These are phyloP conservation scores for Lumnitzera littorea DNA, from an alignment of 345 rosid genomes.

Conservation along the genomic window DNA sequence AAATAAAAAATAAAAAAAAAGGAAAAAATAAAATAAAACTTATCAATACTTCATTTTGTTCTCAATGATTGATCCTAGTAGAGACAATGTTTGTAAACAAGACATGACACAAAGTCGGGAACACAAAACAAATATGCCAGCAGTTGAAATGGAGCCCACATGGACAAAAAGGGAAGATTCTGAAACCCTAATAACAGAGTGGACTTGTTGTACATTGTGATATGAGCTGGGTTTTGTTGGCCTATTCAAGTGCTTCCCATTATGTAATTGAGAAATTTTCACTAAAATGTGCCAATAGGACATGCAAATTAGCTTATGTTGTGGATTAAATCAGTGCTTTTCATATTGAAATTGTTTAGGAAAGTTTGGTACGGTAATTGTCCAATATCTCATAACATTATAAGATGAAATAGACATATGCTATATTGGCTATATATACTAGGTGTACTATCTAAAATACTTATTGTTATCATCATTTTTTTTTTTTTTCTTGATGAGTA, in stretches of 20 bases:
- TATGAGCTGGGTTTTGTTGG: conserved; percentile 9
- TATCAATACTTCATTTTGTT: conserved; percentile 12
- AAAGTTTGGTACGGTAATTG: no score
- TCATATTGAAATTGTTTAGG: no score
- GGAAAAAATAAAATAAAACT: background rate
- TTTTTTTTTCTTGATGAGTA: no score
- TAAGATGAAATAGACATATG: no score
- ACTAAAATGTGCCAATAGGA: background rate
- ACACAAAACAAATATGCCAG: conserved; percentile 20
- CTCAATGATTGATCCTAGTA: conserved; percentile 19
- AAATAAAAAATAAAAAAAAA: no score
- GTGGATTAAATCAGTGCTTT: no score
- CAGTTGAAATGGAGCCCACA: conserved; percentile 6
- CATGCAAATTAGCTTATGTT: no score
- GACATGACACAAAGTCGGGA: conserved; percentile 19
- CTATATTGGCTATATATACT: no score
- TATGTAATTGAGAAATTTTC: background rate
- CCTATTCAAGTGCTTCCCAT: conserved; percentile 4
- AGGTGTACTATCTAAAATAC: no score
- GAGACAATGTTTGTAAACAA: conserved; percentile 28
- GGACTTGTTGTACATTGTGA: conserved; percentile 3
- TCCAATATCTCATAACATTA: no score
- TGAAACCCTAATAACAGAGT: background rate
- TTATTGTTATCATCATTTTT: no score
- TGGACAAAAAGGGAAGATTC: background rate